Evolutionary conservation across 352 stramenopile species (phyloP).

Genomic region (Globisporangium recalcitrans): DNA sequence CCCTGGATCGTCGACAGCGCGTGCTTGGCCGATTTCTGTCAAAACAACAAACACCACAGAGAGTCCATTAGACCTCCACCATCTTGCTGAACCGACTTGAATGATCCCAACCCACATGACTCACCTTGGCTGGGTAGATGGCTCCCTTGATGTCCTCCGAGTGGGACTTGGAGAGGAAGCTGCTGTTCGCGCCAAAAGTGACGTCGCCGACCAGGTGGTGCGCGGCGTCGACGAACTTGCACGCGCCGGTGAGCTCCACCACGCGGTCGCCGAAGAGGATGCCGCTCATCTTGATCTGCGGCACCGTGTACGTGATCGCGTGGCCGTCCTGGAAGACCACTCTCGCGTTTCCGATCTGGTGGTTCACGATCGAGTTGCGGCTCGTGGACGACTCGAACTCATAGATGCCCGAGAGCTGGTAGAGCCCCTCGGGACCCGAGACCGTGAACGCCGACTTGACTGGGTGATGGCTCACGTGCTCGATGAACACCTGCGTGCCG

Average conservation of each 20-base stretch:
- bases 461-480: constrained; percentile 72
- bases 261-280: constrained; percentile 66
- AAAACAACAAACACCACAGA: not conserved
- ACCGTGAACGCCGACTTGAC: constrained; percentile 60
- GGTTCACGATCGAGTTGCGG: constrained; percentile 65
- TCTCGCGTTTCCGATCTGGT: constrained; percentile 38
- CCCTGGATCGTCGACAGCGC: constrained; percentile 40
- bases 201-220: constrained; percentile 48
- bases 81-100: not conserved
- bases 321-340: constrained; percentile 54
- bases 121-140: constrained; percentile 48
- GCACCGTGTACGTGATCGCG: constrained; percentile 56
- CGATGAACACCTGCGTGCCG: constrained; percentile 57
- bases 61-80: no score
- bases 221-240: constrained; percentile 42
- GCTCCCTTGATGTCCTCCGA: constrained; percentile 67
- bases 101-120: not conserved
- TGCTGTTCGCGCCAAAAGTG: constrained; percentile 57
- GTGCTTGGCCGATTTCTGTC: constrained; percentile 43
- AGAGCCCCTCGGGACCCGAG: constrained; percentile 39
- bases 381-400: constrained; percentile 70
- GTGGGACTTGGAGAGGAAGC: constrained; percentile 61
- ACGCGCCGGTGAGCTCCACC: constrained; percentile 54
- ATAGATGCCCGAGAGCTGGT: constrained; percentile 49
- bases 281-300: constrained; percentile 79